Evolutionary conservation across 257 asterid genomes (phyloP).

Genomic region (Solanum commersonii): DNA sequence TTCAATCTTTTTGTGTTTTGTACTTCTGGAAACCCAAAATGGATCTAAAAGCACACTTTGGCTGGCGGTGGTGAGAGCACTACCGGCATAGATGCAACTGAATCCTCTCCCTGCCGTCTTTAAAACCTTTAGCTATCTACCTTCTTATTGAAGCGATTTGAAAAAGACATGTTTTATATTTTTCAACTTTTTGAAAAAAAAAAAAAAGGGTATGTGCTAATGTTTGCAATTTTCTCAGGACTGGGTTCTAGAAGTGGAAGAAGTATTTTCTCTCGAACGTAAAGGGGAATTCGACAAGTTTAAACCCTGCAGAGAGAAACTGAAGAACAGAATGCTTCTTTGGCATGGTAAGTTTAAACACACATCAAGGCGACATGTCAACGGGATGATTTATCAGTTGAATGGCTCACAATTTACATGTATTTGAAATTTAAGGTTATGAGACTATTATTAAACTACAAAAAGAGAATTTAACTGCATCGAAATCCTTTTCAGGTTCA

Average conservation of each 20-base stretch:
- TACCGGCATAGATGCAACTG: neutral
- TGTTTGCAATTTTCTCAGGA: conserved; percentile 34
- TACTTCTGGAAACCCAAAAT: neutral
- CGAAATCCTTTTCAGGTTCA: conserved; percentile 47
- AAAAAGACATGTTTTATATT: neutral
- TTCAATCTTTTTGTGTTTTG: neutral
- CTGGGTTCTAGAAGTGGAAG: conserved; percentile 92
- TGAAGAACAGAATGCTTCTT: conserved; percentile 87
- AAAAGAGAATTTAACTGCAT: neutral
- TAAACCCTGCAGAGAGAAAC: conserved; percentile 61
- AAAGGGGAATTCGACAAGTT: conserved; percentile 78
- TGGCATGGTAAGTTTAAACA: conserved; percentile 75
- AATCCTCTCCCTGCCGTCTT: neutral
- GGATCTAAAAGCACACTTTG: neutral
- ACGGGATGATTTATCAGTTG: neutral
- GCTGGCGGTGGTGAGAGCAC: neutral
- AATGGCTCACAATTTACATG: neutral
- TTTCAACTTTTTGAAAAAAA: neutral
- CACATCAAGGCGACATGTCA: conserved; percentile 1
- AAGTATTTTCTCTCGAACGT: conserved; percentile 81
- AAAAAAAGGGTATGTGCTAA: neutral
- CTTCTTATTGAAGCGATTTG: neutral
- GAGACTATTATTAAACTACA: neutral
- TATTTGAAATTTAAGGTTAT: neutral
- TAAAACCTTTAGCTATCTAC: neutral